Percentiles rank a stretch among this genome's conserved stretches.
These are phyloP conservation scores for Mycosphaerelloides madeirae DNA, from an alignment of 2,329 filamentous ascomycete genomes.

Conservation along the genomic window DNA sequence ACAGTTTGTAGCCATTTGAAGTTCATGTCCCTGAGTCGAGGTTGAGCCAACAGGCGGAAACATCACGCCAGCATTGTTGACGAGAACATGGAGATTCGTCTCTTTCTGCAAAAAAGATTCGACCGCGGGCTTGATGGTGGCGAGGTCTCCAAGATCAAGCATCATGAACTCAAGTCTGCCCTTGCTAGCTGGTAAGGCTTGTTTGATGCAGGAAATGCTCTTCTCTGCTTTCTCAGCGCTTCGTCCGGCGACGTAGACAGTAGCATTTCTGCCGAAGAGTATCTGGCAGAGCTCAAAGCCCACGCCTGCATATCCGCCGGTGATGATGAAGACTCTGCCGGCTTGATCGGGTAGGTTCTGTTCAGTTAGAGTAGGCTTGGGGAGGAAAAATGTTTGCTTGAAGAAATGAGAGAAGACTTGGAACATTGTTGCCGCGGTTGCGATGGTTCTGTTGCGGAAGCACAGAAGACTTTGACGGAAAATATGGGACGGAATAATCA, in stretches of 20 bases:
- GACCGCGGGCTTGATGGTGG: slow-evolving; percentile 31
- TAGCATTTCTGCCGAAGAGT: slow-evolving; percentile 52
- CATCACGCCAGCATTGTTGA: slow-evolving; percentile 40
- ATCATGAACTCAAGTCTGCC: slow-evolving; percentile 44
- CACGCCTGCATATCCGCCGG: slow-evolving; percentile 45
- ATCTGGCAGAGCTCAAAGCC: slow-evolving; percentile 51
- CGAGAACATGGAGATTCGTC: slow-evolving; percentile 37
- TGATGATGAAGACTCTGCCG: slow-evolving; percentile 51
- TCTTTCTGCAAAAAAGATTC: slow-evolving; percentile 34
- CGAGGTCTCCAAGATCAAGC: slow-evolving; percentile 42
- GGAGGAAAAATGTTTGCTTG: slow-evolving; percentile 27
- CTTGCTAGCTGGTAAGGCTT: slow-evolving; percentile 32
- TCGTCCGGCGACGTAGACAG: slow-evolving; percentile 53
- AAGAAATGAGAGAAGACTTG: background rate
- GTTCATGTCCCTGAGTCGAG: slow-evolving; percentile 31
- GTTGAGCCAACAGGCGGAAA: slow-evolving; percentile 33
- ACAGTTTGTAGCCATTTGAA: slow-evolving; percentile 33
- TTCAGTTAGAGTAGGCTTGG: slow-evolving; percentile 39
- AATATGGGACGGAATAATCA: too few relatives aligned
- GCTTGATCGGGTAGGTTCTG: slow-evolving; percentile 39
- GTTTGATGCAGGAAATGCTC: slow-evolving; percentile 45
- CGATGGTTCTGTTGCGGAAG: too few relatives aligned
- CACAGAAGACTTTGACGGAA: too few relatives aligned
- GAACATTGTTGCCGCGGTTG: too few relatives aligned
- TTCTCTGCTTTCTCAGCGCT: slow-evolving; percentile 40